Conservation (phyloP, 1,284 basidiomycete species). For the Sanghuangporus sanghuang region DNA sequence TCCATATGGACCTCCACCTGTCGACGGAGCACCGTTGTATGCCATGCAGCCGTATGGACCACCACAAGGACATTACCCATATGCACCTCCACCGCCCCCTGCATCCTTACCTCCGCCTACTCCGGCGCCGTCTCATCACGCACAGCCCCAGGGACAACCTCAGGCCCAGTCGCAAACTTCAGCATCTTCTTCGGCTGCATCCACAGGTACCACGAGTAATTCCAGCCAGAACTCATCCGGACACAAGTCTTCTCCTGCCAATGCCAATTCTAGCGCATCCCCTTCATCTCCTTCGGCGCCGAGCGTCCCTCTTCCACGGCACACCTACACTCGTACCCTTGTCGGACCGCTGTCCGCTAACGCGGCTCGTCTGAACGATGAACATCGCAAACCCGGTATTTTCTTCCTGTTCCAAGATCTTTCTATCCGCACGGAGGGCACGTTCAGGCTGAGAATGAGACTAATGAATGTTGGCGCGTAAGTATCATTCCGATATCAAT, state of each 20-base stretch:
- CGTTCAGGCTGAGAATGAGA: slow-evolving; percentile 72
- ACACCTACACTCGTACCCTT: slow-evolving; percentile 78
- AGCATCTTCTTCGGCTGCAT: neutral
- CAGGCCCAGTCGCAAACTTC: neutral
- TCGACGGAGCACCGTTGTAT: slow-evolving; percentile 47
- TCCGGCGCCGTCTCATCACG: slow-evolving; percentile 13
- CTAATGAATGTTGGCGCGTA: slow-evolving; percentile 84
- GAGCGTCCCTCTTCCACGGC: slow-evolving; percentile 43
- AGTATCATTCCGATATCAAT: slow-evolving; percentile 31
- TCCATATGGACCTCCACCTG: slow-evolving; percentile 38
- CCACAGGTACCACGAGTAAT: neutral
- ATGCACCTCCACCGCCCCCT: slow-evolving; percentile 27
- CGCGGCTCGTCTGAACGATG: slow-evolving; percentile 77
- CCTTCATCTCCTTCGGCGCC: slow-evolving; percentile 27
- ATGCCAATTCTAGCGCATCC: slow-evolving; percentile 33
- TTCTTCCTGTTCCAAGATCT: slow-evolving; percentile 88
- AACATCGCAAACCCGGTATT: slow-evolving; percentile 77
- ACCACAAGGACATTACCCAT: slow-evolving; percentile 41
- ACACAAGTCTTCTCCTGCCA: slow-evolving; percentile 14
- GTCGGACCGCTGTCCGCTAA: slow-evolving; percentile 84
- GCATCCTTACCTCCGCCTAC: slow-evolving; percentile 23
- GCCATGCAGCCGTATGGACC: slow-evolving; percentile 31
- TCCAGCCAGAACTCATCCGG: neutral
- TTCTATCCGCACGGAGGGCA: slow-evolving; percentile 82
- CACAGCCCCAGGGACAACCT: neutral